These are phyloP conservation scores for Coemansia nantahalensis DNA, from an alignment of 192 early-diverging fungal species.

Conservation along the genomic window DNA sequence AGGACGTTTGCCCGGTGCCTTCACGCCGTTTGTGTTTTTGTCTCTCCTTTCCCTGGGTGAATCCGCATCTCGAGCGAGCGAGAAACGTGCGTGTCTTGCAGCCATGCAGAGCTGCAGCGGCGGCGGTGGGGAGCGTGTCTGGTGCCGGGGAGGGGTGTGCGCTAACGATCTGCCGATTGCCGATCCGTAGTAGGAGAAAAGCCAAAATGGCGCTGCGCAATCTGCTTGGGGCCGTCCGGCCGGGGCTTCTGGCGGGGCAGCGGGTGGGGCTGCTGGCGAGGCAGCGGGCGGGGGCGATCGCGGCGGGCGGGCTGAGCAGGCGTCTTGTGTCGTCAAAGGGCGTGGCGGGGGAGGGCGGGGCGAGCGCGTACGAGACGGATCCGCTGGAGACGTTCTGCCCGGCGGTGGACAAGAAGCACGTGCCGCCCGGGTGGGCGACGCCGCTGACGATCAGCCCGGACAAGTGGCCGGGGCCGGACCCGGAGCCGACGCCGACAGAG, in stretches of 20 bases:
- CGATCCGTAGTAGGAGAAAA: neutral
- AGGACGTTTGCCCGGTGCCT: too few species aligned
- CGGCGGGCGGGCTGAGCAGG: neutral
- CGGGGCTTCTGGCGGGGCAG: neutral
- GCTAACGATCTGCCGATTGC: neutral
- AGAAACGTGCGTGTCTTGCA: too few species aligned
- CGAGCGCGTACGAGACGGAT: slow-evolving; percentile 13
- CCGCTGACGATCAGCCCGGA: slow-evolving; percentile 40
- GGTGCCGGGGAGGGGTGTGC: too few species aligned
- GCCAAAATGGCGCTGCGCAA: slow-evolving; percentile 39
- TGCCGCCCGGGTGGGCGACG: slow-evolving; percentile 41
- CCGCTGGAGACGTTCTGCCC: slow-evolving; percentile 30
- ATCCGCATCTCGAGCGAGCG: too few species aligned
- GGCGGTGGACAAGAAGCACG: slow-evolving; percentile 24
- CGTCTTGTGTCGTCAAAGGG: slow-evolving; percentile 13
- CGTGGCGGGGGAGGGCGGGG: neutral
- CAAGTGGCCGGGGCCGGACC: slow-evolving; percentile 45
- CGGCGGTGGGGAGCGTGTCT: too few species aligned
- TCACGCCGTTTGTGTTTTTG: too few species aligned
- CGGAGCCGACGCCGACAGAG: slow-evolving; percentile 21
- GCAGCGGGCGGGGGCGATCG: too few species aligned
- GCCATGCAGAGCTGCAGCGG: too few species aligned
- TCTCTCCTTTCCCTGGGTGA: too few species aligned
- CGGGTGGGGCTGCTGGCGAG: too few species aligned
- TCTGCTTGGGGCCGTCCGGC: slow-evolving; percentile 24